A percentile compares a stretch with the other conserved stretches of the same genome.
Evolutionary conservation across 345 rosid genomes (phyloP).

Genomic region (Limnanthes douglasii): DNA sequence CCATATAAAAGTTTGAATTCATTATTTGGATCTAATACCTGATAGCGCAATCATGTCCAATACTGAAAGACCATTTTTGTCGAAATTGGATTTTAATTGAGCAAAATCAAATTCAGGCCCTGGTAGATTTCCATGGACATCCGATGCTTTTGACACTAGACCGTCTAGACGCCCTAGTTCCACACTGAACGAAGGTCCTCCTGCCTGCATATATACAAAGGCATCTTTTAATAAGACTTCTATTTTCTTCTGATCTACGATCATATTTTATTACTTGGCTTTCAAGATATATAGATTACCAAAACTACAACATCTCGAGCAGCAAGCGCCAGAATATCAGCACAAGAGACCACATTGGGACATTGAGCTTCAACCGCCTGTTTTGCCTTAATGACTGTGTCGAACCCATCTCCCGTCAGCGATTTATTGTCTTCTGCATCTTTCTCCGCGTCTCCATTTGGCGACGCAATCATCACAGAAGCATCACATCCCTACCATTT

Average conservation of each 20-base stretch:
- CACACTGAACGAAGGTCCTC: conserved; percentile 56
- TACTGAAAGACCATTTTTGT: conserved; percentile 32
- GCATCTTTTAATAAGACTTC: too few relatives aligned
- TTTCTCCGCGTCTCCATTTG: conserved; percentile 69
- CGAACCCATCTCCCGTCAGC: conserved; percentile 89
- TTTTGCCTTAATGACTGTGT: conserved; percentile 61
- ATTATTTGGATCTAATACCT: too few relatives aligned
- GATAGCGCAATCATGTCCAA: conserved; percentile 82
- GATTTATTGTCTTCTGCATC: conserved; percentile 69
- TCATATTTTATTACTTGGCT: background rate
- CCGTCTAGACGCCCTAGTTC: conserved; percentile 87
- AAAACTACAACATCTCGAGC: conserved; percentile 70
- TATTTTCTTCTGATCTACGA: background rate
- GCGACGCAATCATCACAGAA: conserved; percentile 48
- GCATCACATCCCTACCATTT: conserved; percentile 72
- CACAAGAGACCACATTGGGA: conserved; percentile 70
- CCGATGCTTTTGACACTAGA: conserved; percentile 41
- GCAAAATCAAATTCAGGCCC: conserved; percentile 33
- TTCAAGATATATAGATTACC: conserved; percentile 22
- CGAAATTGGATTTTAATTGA: conserved; percentile 35
- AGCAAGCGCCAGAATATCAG: conserved; percentile 67
- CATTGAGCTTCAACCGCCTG: conserved; percentile 51
- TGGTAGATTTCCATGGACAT: conserved; percentile 54
- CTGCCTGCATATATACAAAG: conserved; percentile 49
- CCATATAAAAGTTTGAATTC: too few relatives aligned